These are phyloP conservation scores for Cryphonectria parasitica DNA, from an alignment of 2,329 filamentous ascomycete species.

Conservation along the genomic window DNA sequence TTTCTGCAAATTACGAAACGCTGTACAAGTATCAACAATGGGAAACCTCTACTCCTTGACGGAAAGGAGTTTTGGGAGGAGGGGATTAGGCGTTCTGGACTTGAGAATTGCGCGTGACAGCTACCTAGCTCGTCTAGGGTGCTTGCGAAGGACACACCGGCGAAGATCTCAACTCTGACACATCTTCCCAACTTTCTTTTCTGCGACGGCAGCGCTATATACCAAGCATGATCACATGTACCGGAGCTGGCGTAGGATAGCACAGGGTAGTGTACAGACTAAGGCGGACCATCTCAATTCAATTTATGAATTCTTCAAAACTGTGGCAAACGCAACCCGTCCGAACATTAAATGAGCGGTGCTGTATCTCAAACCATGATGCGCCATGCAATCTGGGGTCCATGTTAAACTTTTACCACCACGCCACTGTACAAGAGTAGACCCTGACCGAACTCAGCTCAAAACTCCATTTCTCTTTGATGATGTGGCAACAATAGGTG, in stretches of 20 bases:
- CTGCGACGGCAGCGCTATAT: neutral
- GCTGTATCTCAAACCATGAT: neutral
- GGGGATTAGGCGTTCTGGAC: conserved; percentile 3
- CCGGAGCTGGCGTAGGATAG: neutral
- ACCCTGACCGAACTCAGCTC: neutral
- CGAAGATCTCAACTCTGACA: neutral
- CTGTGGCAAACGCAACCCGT: neutral
- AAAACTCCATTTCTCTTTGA: neutral
- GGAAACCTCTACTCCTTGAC: conserved; percentile 12
- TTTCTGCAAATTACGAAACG: conserved; percentile 14
- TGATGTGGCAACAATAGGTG: neutral
- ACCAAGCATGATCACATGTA: neutral
- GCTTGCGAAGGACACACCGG: neutral
- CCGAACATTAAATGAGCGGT: neutral
- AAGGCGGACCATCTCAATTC: conserved; percentile 22
- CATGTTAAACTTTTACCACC: neutral
- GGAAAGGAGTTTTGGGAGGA: neutral
- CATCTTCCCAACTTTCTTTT: too few relatives aligned
- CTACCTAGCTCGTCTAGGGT: neutral
- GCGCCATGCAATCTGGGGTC: conserved; percentile 10
- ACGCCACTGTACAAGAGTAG: neutral
- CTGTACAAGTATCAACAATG: conserved; percentile 7
- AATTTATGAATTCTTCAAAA: conserved; percentile 9
- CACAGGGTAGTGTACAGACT: neutral
- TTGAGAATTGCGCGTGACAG: neutral